A percentile compares a stretch with the other conserved stretches of the same genome.
Conservation (phyloP, 768 basidiomycete genomes). For the Ramaria rubella region DNA sequence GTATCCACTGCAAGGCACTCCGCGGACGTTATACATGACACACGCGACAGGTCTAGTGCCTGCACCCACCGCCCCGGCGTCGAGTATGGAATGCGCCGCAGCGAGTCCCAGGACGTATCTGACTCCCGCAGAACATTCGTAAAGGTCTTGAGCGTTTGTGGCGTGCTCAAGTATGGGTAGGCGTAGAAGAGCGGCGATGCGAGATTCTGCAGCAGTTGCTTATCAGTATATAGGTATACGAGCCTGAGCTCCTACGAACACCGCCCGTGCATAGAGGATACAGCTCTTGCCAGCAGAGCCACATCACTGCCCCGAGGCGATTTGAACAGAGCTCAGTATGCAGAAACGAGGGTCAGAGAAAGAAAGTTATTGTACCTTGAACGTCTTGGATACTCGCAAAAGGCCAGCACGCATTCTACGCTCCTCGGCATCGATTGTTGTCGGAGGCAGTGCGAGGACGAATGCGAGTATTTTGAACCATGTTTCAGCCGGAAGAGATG, state of each 20-base stretch:
- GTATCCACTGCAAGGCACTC: conserved; percentile 55
- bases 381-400: conserved; percentile 34
- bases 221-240: neutral
- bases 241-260: neutral
- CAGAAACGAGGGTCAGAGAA: neutral
- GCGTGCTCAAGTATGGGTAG: conserved; percentile 38
- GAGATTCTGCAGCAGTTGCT: conserved; percentile 42
- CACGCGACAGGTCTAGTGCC: conserved; percentile 57
- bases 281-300: neutral
- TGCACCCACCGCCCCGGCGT: conserved; percentile 86
- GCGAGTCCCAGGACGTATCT: conserved; percentile 82
- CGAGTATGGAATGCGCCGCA: conserved; percentile 80
- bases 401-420: conserved; percentile 17
- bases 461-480: conserved; percentile 58
- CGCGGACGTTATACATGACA: conserved; percentile 38
- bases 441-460: conserved; percentile 21
- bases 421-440: neutral
- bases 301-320: neutral
- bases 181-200: conserved; percentile 62
- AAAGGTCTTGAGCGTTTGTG: conserved; percentile 48
- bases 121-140: conserved; percentile 48
- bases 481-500: conserved; percentile 56
- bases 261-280: conserved; percentile 7
- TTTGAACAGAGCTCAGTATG: neutral
- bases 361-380: conserved; percentile 31